Percentiles rank a stretch among this genome's conserved stretches.
These are phyloP conservation scores for Speleostelium caveatum DNA, from an alignment of 78 protist species.

Conservation along the genomic window DNA sequence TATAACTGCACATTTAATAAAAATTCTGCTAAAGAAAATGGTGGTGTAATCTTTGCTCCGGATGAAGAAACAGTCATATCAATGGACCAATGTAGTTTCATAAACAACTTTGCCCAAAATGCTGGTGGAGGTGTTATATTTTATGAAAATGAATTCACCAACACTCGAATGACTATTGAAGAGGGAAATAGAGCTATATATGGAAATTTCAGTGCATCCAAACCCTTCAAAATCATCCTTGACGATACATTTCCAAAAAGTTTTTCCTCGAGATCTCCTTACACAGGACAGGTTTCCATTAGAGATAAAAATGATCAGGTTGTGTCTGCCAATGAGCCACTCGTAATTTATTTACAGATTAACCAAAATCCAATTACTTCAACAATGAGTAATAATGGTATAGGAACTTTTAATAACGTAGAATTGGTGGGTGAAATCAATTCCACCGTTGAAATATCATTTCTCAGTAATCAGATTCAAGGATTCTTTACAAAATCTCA, in stretches of 20 bases:
- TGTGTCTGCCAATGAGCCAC: not conserved
- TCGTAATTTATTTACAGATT: conserved; percentile 6
- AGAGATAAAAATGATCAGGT: conserved; percentile 3
- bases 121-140: not conserved
- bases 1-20: not conserved
- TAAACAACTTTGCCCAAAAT: not conserved
- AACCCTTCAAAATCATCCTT: not conserved
- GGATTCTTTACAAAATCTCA: not conserved
- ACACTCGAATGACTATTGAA: not conserved
- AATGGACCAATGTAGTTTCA: not conserved
- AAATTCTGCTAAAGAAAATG: not conserved
- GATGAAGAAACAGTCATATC: not conserved
- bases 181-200: not conserved
- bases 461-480: not conserved
- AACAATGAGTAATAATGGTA: not conserved
- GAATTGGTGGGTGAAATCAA: not conserved
- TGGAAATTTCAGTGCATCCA: not conserved
- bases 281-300: not conserved
- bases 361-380: conserved; percentile 12
- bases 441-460: not conserved
- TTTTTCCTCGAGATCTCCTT: not conserved
- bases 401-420: not conserved
- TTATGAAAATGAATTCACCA: not conserved
- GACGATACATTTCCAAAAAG: not conserved
- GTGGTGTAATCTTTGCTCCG: not conserved